Base-by-base conservation (phyloP, 345 rosid genomes). In the Murraya koenigii region DNA sequence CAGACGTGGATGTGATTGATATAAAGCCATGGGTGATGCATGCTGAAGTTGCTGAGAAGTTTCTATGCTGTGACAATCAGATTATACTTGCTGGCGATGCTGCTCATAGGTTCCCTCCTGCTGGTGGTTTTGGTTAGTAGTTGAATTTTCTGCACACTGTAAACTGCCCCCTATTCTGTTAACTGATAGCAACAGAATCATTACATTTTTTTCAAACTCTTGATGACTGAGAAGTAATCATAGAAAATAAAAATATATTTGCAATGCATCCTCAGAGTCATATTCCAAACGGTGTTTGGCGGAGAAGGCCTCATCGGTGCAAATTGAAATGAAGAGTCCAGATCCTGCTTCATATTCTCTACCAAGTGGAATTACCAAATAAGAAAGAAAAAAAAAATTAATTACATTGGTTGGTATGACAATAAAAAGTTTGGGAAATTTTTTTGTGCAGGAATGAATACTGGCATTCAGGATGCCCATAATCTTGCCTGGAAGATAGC, bases 401-500 rank as follows among this genome's bases (percentile, higher is more conserved):
- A 52, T 23, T 63, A 64, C 54, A 30, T 61, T 19, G 58, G 68
- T 10, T 25, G 9, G 35, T n/a, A 39, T 75, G 8, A 38, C 60
- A 22, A 14, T 28, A 20, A 15, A 32, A 19, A 14, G 56, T 49
- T 33, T 32, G 32, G 35, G 5, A 70, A 25, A 66, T 25, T 3
- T 25, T 68, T 19, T 58, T 41, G 52, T 85, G 75, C 84, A 96
- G 99, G 97, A 83, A 94, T 96, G 99, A 96, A 96, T 84, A 90
- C 98, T 63, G 99, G 98, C 69, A 88, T 96, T 76, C 99, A 96
- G 86, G 99, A 96, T 89, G 97, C 87, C 80, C 98, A 92, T 68
- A 94, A 96, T 85, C 93, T 96, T 74, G 98, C 98, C 73, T 95
- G 98, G 99, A 96, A 96, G 85, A 83, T 96, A 80, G 95, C 98